A percentile compares a stretch with the other conserved stretches of the same genome.
Evolutionary conservation across 2,329 filamentous ascomycete genomes (phyloP).

Genomic region (Neonectria ditissima): DNA sequence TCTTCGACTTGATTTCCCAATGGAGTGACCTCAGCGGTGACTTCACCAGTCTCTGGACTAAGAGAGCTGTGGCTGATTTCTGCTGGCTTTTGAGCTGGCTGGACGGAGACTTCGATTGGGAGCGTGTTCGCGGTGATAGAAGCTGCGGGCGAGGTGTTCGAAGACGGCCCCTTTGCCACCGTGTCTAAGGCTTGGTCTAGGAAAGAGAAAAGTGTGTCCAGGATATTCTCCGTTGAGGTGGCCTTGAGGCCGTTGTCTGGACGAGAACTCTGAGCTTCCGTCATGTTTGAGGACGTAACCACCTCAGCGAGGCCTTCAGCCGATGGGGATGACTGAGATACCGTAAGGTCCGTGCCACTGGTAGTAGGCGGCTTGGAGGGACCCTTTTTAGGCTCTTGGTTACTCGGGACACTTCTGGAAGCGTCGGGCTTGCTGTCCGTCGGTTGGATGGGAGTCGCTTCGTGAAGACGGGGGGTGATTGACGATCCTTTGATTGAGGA

Average conservation of each 20-base stretch:
- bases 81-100: not conserved
- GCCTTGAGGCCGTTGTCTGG: not conserved
- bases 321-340: not conserved
- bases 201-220: constrained; percentile 37
- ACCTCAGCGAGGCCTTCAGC: not conserved
- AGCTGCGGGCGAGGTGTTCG: not conserved
- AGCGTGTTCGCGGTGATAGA: not conserved
- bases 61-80: not conserved
- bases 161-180: constrained; percentile 4
- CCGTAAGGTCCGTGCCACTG: not conserved
- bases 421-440: too few relatives aligned
- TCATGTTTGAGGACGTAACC: not conserved
- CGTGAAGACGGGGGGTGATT: not conserved
- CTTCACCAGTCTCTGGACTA: not conserved
- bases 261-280: not conserved
- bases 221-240: constrained; percentile 20
- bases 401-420: not conserved
- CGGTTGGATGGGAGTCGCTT: not conserved
- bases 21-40: not conserved
- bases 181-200: constrained; percentile 20
- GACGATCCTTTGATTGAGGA: too few relatives aligned
- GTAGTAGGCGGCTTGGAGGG: not conserved
- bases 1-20: constrained; percentile 18
- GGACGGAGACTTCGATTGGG: not conserved
- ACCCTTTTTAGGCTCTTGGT: not conserved